Evolutionary conservation across 345 rosid genomes (phyloP), one percentile per base, ranked within the genome.

Genomic region (Melaleuca quinquenervia): DNA sequence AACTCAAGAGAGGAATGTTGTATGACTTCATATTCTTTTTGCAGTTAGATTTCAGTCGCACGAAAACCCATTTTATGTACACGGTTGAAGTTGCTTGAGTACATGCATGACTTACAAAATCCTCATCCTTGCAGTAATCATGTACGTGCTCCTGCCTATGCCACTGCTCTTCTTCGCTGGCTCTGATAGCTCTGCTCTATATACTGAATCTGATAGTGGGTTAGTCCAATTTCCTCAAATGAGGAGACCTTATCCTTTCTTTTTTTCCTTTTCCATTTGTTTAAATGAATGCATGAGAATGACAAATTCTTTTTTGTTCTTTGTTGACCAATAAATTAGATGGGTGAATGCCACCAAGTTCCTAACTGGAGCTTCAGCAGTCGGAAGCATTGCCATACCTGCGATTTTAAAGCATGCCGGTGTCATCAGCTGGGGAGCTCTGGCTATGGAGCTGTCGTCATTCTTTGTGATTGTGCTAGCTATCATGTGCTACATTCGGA

Each of bases 301-400:
- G 48, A 52, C 76, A 56, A 52, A 32, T 41, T 53, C 82, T 7
- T 45, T 36, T 2, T n/a, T 45, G 51, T 60, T 41, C 82, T 32
- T 50, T 53, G 7, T 85, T 85, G 54, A 78, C 78, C 85, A 45
- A 83, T 86, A 80, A 50, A 83, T 85, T 90, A 97, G 98, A n/a
- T 97, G 99, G 99, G 94, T 91, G 82, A 97, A 92, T 51, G 97
- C 94, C 55, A 95, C 99, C 52, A 96, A 97, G 94, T 97, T 95
- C 91, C 86, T 97, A 92, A 94, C 99, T 0, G 99, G 99, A 84
- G 97, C 98, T 85, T 95, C 99, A 44, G 93, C 94, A 6, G 80
- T 97, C 29, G 98, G 99, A 90, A 97, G 98, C 91, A 90, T 97
- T 27, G 99, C 99, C 10, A 95, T 97, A 89, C 99, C 99, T 5